Conservation (phyloP, 495 filamentous ascomycete species). For the Tuber magnatum region DNA sequence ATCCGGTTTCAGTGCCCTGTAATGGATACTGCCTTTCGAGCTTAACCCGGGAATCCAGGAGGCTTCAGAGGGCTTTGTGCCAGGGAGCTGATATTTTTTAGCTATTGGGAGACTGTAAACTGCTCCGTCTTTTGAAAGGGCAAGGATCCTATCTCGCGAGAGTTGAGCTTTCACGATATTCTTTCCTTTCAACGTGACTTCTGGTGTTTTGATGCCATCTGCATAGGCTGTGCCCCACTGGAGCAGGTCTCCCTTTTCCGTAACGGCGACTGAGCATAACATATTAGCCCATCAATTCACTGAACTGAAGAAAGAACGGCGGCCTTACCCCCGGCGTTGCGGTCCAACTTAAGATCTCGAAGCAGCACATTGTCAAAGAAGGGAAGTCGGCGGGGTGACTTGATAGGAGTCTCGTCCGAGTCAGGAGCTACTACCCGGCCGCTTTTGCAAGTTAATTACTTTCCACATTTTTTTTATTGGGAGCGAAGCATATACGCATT, state of each 20-base stretch:
- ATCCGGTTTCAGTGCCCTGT: constrained; percentile 62
- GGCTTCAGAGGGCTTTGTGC: constrained; percentile 54
- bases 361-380: constrained; percentile 83
- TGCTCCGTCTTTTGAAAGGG: constrained; percentile 64
- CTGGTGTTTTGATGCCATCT: constrained; percentile 51
- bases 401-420: constrained; percentile 66
- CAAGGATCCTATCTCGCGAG: constrained; percentile 75
- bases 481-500: constrained; percentile 47
- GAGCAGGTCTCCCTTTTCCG: constrained; percentile 77
- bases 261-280: constrained; percentile 56
- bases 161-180: constrained; percentile 63
- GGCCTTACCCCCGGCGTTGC: constrained; percentile 60
- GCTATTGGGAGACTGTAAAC: constrained; percentile 85
- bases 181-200: constrained; percentile 71
- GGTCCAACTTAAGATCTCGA: constrained; percentile 77
- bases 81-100: constrained; percentile 57
- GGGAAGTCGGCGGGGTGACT: constrained; percentile 66
- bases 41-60: constrained; percentile 75
- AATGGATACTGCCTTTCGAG: constrained; percentile 55
- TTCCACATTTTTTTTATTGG: background rate
- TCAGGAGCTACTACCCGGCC: constrained; percentile 78
- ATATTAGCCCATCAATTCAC: constrained; percentile 1
- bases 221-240: constrained; percentile 85
- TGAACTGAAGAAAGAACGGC: constrained; percentile 1
- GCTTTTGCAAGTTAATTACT: constrained; percentile 31